Conservation (phyloP, 192 early-diverging fungal genomes). For the Backusella circina region DNA sequence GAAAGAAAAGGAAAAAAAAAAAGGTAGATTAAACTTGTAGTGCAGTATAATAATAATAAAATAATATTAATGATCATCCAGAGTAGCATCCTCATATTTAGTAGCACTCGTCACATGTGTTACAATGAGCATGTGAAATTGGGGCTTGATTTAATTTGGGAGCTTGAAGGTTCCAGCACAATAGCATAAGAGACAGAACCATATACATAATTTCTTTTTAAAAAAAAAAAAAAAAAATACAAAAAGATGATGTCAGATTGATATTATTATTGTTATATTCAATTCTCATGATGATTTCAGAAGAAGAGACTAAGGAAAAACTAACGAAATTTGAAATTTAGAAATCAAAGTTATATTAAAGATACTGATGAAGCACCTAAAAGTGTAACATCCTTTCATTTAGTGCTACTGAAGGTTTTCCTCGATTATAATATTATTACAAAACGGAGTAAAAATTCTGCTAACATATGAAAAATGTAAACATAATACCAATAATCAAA, state of each 20-base stretch:
- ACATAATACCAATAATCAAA: neutral
- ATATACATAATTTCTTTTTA: neutral
- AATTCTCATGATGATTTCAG: neutral
- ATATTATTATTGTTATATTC: neutral
- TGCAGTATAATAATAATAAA: neutral
- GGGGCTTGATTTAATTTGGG: neutral
- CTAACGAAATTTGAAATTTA: neutral
- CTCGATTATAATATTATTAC: neutral
- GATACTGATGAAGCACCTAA: neutral
- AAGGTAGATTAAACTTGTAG: neutral
- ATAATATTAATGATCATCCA: neutral
- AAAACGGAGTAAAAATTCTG: neutral
- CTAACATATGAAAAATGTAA: neutral
- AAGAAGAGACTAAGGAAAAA: neutral
- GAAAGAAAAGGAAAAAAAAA: neutral
- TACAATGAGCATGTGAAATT: too few relatives aligned
- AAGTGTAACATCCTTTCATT: neutral
- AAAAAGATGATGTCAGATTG: neutral
- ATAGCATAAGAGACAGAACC: neutral
- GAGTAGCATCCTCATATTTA: neutral
- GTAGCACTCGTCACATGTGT: too few relatives aligned
- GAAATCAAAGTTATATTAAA: neutral
- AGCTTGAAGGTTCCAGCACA: neutral
- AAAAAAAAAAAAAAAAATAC: neutral
- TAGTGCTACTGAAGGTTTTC: neutral